phyloP scores from a whole-genome alignment of 345 rosid genomes.

The Salix purpurea region DNA sequence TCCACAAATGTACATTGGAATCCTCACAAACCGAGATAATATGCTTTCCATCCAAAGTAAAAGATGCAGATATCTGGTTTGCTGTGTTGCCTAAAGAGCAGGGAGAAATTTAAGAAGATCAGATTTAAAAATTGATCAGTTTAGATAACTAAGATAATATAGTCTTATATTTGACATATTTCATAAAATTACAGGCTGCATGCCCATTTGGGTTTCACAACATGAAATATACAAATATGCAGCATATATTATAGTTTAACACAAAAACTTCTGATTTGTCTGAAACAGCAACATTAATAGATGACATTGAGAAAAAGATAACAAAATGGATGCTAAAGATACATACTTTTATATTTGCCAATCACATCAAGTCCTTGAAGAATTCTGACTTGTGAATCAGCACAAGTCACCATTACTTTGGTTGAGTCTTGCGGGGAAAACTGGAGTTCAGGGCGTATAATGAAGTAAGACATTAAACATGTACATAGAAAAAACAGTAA shows the following conservation, averaged over 20 bases:
- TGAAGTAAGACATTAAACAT: constrained; percentile 4
- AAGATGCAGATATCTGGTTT: constrained; percentile 56
- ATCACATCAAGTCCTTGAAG: constrained; percentile 43
- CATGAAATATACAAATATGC: not conserved
- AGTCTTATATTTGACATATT: not conserved
- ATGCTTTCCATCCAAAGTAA: constrained; percentile 71
- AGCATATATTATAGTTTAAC: not conserved
- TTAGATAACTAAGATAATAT: not conserved
- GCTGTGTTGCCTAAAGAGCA: constrained; percentile 50
- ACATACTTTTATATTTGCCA: constrained; percentile 60
- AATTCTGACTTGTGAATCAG: constrained; percentile 62
- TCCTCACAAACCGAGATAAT: constrained; percentile 61
- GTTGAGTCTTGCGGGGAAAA: constrained; percentile 57
- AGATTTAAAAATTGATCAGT: not conserved
- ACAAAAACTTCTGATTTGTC: not conserved
- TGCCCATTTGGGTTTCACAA: not conserved
- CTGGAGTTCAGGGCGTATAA: constrained; percentile 19
- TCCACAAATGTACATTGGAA: constrained; percentile 68
- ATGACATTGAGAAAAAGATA: not conserved
- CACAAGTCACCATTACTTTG: constrained; percentile 65
- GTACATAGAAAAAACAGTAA: not conserved
- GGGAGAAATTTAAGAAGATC: not conserved
- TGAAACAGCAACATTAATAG: not conserved
- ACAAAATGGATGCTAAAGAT: not conserved
- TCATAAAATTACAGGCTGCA: not conserved